These are phyloP conservation scores for Elaeis guineensis DNA, from an alignment of 176 grass and related monocot genomes.

Conservation along the genomic window DNA sequence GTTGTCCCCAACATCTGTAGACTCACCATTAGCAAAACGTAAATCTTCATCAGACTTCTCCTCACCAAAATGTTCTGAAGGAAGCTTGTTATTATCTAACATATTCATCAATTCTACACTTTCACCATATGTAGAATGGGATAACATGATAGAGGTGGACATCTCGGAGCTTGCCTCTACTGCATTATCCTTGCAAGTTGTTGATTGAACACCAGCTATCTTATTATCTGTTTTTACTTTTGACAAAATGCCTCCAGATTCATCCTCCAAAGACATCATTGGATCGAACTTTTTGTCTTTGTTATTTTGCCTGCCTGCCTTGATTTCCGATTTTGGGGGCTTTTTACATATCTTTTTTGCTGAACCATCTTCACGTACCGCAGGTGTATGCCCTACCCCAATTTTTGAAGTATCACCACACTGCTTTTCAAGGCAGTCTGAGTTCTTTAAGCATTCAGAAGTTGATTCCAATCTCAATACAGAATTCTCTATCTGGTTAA, in stretches of 20 bases:
- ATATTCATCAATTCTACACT: too few species aligned
- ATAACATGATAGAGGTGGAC: too few species aligned
- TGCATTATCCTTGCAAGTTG: too few species aligned
- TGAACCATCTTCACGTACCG: neutral
- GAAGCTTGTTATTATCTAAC: too few species aligned
- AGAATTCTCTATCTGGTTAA: neutral
- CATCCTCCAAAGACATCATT: neutral
- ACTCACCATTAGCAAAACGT: neutral
- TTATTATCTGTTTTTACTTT: neutral
- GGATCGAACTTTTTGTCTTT: neutral
- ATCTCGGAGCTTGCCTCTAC: too few species aligned
- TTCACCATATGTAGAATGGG: too few species aligned
- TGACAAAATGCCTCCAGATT: neutral
- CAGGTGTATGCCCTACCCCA: neutral
- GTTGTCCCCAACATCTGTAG: conserved; percentile 6
- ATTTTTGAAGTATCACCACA: neutral
- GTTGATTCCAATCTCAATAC: conserved; percentile 8
- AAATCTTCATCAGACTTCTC: too few species aligned
- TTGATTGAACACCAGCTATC: too few species aligned
- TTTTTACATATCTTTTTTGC: neutral
- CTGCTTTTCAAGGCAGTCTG: conserved; percentile 9
- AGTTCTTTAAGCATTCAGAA: conserved; percentile 12
- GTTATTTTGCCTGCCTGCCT: neutral
- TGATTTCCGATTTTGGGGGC: neutral
- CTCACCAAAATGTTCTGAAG: too few species aligned